A percentile compares a stretch with the other conserved stretches of the same genome.
Evolutionary conservation across 257 asterid genomes (phyloP).

Genomic region (Rhazya stricta): DNA sequence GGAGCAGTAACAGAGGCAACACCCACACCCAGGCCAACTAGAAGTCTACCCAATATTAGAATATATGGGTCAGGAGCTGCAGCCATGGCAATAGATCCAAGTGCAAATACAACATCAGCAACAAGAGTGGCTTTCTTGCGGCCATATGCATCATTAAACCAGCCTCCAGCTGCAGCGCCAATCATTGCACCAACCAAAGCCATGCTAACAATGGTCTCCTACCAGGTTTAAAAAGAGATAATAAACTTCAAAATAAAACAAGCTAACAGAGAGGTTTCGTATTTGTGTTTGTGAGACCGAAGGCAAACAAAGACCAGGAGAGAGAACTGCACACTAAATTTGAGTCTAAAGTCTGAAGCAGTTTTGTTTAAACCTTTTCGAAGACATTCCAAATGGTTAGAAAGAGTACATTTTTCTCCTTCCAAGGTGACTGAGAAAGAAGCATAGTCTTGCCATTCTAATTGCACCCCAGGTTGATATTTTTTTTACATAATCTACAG

Average conservation of each 20-base stretch:
- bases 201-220: conserved; percentile 99
- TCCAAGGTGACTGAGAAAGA: background rate
- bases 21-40: conserved; percentile 86
- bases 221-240: conserved; percentile 16
- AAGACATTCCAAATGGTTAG: background rate
- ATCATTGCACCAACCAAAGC: conserved; percentile 91
- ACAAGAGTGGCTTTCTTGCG: conserved; percentile 86
- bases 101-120: conserved; percentile 74
- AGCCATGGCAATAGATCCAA: conserved; percentile 91
- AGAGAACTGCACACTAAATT: background rate
- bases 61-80: conserved; percentile 74
- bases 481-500: background rate
- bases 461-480: background rate
- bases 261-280: background rate
- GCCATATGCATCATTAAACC: conserved; percentile 82
- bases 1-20: conserved; percentile 98
- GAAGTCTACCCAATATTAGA: conserved; percentile 73
- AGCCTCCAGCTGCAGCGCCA: conserved; percentile 90
- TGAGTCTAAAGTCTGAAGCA: background rate
- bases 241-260: background rate
- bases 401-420: background rate
- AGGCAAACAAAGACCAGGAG: background rate
- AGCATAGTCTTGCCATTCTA: background rate
- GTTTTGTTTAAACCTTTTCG: background rate
- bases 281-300: background rate